These are phyloP conservation scores for Leccinum pachyderme DNA, from an alignment of 1,284 basidiomycete species.

Conservation along the genomic window DNA sequence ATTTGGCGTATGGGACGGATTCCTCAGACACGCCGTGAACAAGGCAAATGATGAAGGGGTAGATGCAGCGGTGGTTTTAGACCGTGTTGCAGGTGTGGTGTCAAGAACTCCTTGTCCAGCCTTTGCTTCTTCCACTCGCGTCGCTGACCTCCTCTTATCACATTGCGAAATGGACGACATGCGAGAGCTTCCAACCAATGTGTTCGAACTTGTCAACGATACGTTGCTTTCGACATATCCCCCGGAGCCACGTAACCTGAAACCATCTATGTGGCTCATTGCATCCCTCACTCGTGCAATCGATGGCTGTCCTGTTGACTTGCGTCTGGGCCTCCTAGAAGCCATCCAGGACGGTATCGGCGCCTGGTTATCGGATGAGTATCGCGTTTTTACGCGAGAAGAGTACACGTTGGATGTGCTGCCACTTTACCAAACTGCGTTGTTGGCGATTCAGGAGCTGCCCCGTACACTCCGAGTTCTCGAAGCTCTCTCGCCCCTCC, in stretches of 20 bases:
- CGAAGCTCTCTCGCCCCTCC: constrained; percentile 42
- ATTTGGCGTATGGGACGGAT: constrained; percentile 53
- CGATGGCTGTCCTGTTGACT: constrained; percentile 50
- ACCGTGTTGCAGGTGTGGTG: constrained; percentile 50
- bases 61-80: constrained; percentile 50
- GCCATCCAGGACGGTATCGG: constrained; percentile 52
- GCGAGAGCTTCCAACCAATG: constrained; percentile 44
- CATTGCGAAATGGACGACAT: constrained; percentile 50
- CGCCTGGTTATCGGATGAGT: constrained; percentile 63
- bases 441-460: constrained; percentile 48
- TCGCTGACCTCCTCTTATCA: constrained; percentile 59
- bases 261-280: constrained; percentile 59
- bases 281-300: constrained; percentile 52
- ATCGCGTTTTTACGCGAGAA: constrained; percentile 44
- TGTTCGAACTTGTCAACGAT: constrained; percentile 58
- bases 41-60: constrained; percentile 58
- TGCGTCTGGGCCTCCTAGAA: constrained; percentile 46
- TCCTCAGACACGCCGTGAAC: constrained; percentile 50
- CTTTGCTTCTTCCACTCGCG: constrained; percentile 44
- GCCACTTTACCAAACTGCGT: constrained; percentile 55
- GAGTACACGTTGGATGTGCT: constrained; percentile 62
- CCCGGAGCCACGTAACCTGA: constrained; percentile 51
- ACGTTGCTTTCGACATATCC: constrained; percentile 64
- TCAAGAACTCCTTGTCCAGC: constrained; percentile 44
- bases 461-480: constrained; percentile 40